Evolutionary conservation across 208 protist genomes (phyloP).

Genomic region (Leishmania martiniquensis): DNA sequence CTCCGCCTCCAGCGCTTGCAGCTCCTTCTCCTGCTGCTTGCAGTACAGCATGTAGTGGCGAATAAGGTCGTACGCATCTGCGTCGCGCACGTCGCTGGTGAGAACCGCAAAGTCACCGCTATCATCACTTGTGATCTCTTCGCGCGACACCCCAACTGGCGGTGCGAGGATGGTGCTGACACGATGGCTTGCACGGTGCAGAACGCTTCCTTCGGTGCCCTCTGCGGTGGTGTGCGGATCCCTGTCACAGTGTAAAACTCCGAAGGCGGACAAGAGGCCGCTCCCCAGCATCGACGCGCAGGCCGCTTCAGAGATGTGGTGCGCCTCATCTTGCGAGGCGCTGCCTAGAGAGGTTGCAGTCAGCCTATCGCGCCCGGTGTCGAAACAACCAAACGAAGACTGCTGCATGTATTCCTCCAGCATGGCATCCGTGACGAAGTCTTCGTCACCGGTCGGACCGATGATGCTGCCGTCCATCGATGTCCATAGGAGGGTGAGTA

Average conservation of each 20-base stretch:
- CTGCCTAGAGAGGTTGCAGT: not conserved
- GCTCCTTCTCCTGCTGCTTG: constrained; percentile 38
- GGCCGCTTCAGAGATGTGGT: not conserved
- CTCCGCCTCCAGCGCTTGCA: constrained; percentile 9
- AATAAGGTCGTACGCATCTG: constrained; percentile 34
- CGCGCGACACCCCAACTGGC: not conserved
- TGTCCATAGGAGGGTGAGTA: not conserved
- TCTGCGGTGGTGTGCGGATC: not conserved
- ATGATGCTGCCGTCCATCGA: constrained; percentile 26
- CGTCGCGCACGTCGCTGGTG: constrained; percentile 19
- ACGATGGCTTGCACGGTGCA: not conserved
- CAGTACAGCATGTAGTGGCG: constrained; percentile 34
- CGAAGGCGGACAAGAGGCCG: not conserved
- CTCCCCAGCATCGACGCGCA: not conserved
- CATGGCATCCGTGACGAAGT: constrained; percentile 38
- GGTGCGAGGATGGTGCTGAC: not conserved
- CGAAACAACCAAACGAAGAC: not conserved
- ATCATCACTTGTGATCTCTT: constrained; percentile 48
- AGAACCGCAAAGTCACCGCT: constrained; percentile 43
- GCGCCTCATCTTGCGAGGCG: not conserved
- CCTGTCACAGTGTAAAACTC: not conserved
- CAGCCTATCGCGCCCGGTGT: not conserved
- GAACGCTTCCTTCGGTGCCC: not conserved
- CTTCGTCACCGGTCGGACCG: constrained; percentile 13
- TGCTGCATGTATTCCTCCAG: constrained; percentile 20